Conservation (phyloP, 2,329 filamentous ascomycete species). For the Cladosporium halotolerans region DNA sequence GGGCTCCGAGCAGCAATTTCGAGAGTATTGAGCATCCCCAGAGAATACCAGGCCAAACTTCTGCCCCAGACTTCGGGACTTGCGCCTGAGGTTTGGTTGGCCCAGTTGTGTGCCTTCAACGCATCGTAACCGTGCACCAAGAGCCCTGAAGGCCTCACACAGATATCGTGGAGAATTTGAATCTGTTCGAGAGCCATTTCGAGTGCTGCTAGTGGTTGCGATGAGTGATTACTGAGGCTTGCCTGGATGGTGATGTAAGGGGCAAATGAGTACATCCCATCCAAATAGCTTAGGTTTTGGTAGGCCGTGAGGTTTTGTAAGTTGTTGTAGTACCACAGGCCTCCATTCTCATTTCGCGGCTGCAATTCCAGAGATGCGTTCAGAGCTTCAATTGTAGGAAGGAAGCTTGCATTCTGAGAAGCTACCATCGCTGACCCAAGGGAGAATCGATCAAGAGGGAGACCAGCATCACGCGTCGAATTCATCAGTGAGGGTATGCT, state of each 20-base stretch:
- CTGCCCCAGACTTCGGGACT: conserved; percentile 51
- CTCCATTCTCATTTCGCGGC: conserved; percentile 24
- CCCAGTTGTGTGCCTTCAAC: conserved; percentile 45
- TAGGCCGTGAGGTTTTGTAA: conserved; percentile 30
- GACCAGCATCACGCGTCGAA: conserved; percentile 17
- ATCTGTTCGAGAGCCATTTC: conserved; percentile 35
- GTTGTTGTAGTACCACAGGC: conserved; percentile 32
- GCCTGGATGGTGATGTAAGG: conserved; percentile 36
- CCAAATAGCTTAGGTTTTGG: conserved; percentile 48
- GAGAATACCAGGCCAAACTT: conserved; percentile 49
- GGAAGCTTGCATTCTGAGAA: conserved; percentile 15
- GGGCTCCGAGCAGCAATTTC: conserved; percentile 30
- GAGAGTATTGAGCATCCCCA: conserved; percentile 46
- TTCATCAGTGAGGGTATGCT: conserved; percentile 18
- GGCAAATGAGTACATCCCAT: conserved; percentile 47
- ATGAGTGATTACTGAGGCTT: not conserved
- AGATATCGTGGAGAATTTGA: conserved; percentile 41
- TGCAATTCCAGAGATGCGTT: conserved; percentile 26
- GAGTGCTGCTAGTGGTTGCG: not conserved
- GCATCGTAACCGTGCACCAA: conserved; percentile 52
- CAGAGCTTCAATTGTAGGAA: conserved; percentile 19
- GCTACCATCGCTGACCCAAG: conserved; percentile 23
- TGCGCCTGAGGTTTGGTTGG: conserved; percentile 44
- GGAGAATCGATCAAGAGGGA: conserved; percentile 29
- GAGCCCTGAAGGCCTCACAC: conserved; percentile 37